Base-by-base conservation (phyloP, 2,329 filamentous ascomycete genomes). In the Microcera coccophila region DNA sequence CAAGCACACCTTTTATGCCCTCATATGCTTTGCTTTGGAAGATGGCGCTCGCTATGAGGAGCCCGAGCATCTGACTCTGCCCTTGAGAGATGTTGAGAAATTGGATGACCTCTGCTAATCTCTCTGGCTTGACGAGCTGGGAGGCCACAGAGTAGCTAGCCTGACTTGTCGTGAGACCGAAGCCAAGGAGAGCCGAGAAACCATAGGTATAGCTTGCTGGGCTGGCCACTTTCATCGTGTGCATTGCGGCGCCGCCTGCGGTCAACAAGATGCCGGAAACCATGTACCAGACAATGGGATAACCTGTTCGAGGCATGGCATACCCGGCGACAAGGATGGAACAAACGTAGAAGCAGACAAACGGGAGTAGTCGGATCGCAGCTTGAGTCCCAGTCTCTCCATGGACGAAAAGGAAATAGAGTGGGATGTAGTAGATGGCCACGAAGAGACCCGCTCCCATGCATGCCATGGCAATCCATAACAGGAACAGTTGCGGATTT, bases 401-500 rank as follows among this genome's bases (percentile, higher is more conserved):
- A 19, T 50, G 48, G 22, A 52, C 48, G 21, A 52, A 55, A 22
- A 50, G 49, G 14, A 54, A 54, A 24, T 50, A 52, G 3, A 54
- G 21, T 12, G 45, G 42, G 36, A 50, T 47, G 22, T 50, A 54
- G 28, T 52, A 54, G 4, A 42, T 37, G 2, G 41, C 39, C 3
- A 55, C 39, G 19, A 52, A 53, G 3, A 47, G 28, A 9, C 36
- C 31, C 2, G 48, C 41, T 15, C 46, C 47, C 7, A 35, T 44
- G 18, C 42, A 45, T 3, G 45, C 41, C 43, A 52, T 55, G 4
- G 18, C 20, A 12, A 54, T 38, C 40, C 47, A 55, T 10, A 52
- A 4, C 7, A 55, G 36, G 12, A 52, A 24, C 22, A 52, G 41
- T 12, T 62, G 59, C 19, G 67, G 58, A 7, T 47, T 20, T 5